Percentiles rank a stretch among this genome's conserved stretches.
phyloP scores from a whole-genome alignment of 371 early-diverging fungal species.

The Basidiobolus meristosporus region DNA sequence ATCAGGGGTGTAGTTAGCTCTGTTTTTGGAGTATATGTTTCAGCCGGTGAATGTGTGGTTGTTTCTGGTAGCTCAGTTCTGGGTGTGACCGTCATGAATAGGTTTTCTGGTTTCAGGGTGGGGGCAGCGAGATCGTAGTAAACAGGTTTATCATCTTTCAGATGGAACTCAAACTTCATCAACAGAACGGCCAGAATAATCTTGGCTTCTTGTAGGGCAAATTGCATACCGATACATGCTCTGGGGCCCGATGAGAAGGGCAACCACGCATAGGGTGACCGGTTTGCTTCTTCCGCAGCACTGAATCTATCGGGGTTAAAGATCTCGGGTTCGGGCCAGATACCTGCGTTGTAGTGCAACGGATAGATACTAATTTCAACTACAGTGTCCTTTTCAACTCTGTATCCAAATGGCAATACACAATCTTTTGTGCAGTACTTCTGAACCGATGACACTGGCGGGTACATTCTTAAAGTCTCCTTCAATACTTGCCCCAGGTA shows the following conservation, averaged over 20 bases:
- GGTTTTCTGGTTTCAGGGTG: no score
- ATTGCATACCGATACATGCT: neutral
- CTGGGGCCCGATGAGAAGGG: neutral
- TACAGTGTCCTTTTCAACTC: conserved; percentile 2
- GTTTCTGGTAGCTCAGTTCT: no score
- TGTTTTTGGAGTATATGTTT: no score
- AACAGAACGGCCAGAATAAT: no score
- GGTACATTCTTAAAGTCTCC: conserved; percentile 17
- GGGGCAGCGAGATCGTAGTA: no score
- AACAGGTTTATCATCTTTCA: no score
- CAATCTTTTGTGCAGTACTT: conserved; percentile 1
- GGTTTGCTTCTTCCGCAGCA: conserved; percentile 1
- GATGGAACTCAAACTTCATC: no score
- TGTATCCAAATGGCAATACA: conserved; percentile 1
- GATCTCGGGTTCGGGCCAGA: conserved; percentile 5
- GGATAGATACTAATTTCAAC: conserved; percentile 1
- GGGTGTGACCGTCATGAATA: no score
- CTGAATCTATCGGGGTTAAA: conserved; percentile 9
- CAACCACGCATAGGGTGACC: neutral
- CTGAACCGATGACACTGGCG: conserved; percentile 11
- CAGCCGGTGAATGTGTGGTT: no score
- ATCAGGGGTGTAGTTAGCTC: no score
- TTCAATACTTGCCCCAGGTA: conserved; percentile 18
- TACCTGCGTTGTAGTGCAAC: conserved; percentile 5
- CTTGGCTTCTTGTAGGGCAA: no score